These are phyloP conservation scores for Nicotiana undulata DNA, from an alignment of 257 asterid species.

Conservation along the genomic window DNA sequence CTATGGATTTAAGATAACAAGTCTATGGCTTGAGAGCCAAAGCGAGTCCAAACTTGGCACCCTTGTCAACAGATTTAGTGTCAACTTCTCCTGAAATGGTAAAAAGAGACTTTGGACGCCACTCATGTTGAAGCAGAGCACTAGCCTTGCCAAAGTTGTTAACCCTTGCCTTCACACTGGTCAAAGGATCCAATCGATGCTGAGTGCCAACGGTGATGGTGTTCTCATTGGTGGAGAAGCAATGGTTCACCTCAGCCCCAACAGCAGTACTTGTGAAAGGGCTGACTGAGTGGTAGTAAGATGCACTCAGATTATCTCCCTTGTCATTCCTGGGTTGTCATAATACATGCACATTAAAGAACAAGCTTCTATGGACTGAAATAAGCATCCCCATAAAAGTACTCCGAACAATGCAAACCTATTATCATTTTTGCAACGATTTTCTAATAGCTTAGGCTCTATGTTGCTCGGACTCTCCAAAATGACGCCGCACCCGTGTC, in stretches of 20 bases:
- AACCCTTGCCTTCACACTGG: slow-evolving; percentile 41
- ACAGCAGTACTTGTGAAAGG: slow-evolving; percentile 46
- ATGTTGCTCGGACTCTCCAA: too few species aligned
- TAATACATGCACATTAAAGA: background rate
- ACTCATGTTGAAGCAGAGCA: slow-evolving; percentile 51
- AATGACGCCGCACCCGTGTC: too few species aligned
- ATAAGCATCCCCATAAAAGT: too few species aligned
- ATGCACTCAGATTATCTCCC: slow-evolving; percentile 37
- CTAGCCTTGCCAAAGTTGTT: slow-evolving; percentile 49
- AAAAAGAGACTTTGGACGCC: slow-evolving; percentile 54
- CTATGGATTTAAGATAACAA: background rate
- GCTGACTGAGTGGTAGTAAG: slow-evolving; percentile 43
- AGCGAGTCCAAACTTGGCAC: slow-evolving; percentile 53
- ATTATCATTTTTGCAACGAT: background rate
- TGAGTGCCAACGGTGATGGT: slow-evolving; percentile 45
- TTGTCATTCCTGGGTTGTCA: slow-evolving; percentile 42
- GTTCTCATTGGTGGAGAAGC: slow-evolving; percentile 41
- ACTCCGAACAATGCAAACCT: background rate
- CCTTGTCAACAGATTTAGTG: slow-evolving; percentile 46
- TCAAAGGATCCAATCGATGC: slow-evolving; percentile 41
- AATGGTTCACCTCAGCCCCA: slow-evolving; percentile 50
- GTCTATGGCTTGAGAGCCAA: slow-evolving; percentile 44
- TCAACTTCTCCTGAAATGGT: slow-evolving; percentile 46
- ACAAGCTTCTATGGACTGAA: too few species aligned
- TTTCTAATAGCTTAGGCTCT: background rate